These are phyloP conservation scores for Calonectria crousiana DNA, from an alignment of 2,329 filamentous ascomycete genomes.

Conservation along the genomic window DNA sequence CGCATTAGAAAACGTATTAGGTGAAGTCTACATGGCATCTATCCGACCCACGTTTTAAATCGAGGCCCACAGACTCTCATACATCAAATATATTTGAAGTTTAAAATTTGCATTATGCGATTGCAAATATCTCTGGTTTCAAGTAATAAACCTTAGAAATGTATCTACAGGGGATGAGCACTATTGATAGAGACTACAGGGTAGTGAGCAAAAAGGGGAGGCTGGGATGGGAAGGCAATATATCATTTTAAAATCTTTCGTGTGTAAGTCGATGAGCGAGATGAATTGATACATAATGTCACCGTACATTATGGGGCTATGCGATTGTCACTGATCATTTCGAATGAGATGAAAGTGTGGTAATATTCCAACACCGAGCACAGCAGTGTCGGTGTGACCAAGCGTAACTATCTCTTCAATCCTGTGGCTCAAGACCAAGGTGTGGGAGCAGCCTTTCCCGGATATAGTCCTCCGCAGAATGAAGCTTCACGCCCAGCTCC, in stretches of 20 bases:
- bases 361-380: not conserved
- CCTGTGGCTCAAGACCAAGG: not conserved
- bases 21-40: no score
- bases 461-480: not conserved
- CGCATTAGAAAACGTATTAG: no score
- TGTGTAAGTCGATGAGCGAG: not conserved
- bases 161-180: no score
- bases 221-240: no score
- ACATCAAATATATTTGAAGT: not conserved
- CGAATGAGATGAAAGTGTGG: not conserved
- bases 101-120: not conserved
- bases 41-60: no score
- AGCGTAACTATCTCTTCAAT: not conserved
- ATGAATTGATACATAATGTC: not conserved
- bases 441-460: not conserved
- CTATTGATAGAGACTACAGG: not conserved
- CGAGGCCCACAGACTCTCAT: no score
- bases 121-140: not conserved
- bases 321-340: not conserved
- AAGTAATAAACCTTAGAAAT: rapidly evolving
- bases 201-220: not conserved
- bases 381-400: not conserved
- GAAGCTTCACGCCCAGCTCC: not conserved
- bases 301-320: not conserved
- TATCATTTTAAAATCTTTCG: not conserved